Conservation (phyloP, 2,329 filamentous ascomycete species). For the Aspergillus calidoustus region DNA sequence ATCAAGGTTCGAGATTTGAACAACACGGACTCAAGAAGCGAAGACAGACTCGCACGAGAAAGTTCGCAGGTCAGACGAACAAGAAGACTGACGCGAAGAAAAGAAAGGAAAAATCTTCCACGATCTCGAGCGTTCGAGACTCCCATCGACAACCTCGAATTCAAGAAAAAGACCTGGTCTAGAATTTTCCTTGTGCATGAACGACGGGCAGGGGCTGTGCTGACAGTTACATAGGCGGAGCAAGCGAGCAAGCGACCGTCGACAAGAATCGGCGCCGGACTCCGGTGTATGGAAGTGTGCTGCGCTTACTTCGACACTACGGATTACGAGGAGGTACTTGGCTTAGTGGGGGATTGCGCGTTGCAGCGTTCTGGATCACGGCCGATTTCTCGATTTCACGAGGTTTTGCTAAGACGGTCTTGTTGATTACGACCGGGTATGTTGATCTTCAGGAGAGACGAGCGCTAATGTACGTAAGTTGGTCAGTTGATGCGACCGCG, state of each 20-base stretch:
- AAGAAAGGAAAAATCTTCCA: neutral
- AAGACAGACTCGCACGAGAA: neutral
- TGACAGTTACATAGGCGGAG: too few relatives aligned
- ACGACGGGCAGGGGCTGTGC: neutral
- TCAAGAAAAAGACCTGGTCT: constrained; percentile 1
- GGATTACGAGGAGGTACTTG: neutral
- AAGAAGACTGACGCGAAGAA: neutral
- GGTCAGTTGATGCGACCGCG: neutral
- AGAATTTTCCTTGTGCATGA: neutral
- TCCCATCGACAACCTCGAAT: neutral
- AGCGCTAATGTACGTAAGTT: neutral
- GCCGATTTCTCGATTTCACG: neutral
- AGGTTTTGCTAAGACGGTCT: neutral
- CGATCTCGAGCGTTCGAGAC: neutral
- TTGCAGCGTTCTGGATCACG: neutral
- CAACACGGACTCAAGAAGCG: neutral
- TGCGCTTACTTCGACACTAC: neutral
- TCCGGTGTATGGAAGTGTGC: too few relatives aligned
- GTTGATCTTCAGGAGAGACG: neutral
- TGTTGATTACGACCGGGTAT: neutral
- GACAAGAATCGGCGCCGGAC: neutral
- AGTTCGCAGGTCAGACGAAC: neutral
- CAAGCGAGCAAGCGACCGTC: neutral
- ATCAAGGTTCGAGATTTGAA: neutral
- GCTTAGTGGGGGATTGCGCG: neutral